Evolutionary conservation across 345 rosid species (phyloP).

Genomic region (Eucalyptus sideroxylon): DNA sequence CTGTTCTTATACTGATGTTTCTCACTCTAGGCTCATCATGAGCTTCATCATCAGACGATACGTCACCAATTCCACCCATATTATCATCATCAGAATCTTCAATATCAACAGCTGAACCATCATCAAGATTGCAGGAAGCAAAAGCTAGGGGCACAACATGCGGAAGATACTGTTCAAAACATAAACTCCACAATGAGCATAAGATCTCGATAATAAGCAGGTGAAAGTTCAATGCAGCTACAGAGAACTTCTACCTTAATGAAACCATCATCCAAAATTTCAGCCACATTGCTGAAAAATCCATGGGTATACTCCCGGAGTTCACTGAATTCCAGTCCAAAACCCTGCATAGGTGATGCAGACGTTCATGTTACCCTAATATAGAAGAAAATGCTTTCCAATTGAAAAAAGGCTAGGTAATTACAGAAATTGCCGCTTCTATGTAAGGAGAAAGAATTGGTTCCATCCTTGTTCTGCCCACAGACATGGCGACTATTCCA

Average conservation of each 20-base stretch:
- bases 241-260: slow-evolving; percentile 41
- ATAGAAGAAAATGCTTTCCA: neutral
- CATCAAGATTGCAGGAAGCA: slow-evolving; percentile 96
- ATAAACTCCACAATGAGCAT: neutral
- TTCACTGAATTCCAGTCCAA: slow-evolving; percentile 85
- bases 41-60: slow-evolving; percentile 99
- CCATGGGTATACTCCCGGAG: slow-evolving; percentile 98
- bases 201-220: neutral
- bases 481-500: slow-evolving; percentile 98
- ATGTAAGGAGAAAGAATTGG: slow-evolving; percentile 74
- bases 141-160: slow-evolving; percentile 83
- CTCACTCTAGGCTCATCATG: slow-evolving; percentile 90
- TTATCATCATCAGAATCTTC: slow-evolving; percentile 92
- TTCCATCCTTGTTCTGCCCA: slow-evolving; percentile 79
- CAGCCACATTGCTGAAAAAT: slow-evolving; percentile 95
- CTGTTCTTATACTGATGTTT: slow-evolving; percentile 94
- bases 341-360: slow-evolving; percentile 50
- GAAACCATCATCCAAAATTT: slow-evolving; percentile 83
- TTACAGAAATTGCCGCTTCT: slow-evolving; percentile 95
- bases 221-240: neutral
- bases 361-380: neutral
- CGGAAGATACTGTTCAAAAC: slow-evolving; percentile 67
- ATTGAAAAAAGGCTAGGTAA: slow-evolving; percentile 1
- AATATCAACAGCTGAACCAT: slow-evolving; percentile 91
- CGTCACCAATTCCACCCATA: slow-evolving; percentile 79